phyloP scores from a whole-genome alignment of 2,329 filamentous ascomycete genomes.

The Sporothrix brasiliensis region DNA sequence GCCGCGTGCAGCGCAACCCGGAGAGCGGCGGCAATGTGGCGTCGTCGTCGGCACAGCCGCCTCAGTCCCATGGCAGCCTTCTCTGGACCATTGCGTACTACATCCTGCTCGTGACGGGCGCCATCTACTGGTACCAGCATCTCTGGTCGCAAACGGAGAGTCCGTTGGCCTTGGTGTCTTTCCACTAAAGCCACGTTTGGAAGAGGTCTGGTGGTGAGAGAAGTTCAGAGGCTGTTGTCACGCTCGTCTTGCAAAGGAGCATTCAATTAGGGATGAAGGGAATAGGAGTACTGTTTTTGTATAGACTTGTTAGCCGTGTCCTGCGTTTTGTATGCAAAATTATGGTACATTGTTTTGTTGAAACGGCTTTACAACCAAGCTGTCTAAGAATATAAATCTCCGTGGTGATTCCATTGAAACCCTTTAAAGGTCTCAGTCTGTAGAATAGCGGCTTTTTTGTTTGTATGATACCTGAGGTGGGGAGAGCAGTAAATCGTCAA shows the following conservation, averaged over 20 bases:
- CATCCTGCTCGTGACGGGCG: constrained; percentile 70
- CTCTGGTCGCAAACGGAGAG: constrained; percentile 75
- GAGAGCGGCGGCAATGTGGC: constrained; percentile 25
- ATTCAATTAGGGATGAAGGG: neutral
- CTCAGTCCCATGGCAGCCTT: constrained; percentile 38
- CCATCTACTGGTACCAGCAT: constrained; percentile 68
- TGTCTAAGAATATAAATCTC: constrained; percentile 11
- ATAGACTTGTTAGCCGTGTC: neutral
- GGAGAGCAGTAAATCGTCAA: neutral
- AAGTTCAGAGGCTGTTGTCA: neutral
- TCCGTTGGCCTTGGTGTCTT: constrained; percentile 50
- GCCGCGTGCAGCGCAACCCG: constrained; percentile 60
- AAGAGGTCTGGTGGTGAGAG: neutral
- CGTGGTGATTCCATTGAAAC: neutral
- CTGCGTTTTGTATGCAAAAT: neutral
- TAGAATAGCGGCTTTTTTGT: no score
- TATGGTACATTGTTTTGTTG: neutral
- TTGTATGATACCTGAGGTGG: neutral
- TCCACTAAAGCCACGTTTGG: neutral
- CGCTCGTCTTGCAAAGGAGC: neutral
- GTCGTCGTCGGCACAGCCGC: constrained; percentile 13
- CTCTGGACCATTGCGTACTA: constrained; percentile 82
- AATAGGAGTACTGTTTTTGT: neutral
- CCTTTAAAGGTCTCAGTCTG: neutral
- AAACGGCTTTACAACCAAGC: neutral